Evolutionary conservation across 805 yeast species (phyloP).

Genomic region (Ogataea nitratoaversa): DNA sequence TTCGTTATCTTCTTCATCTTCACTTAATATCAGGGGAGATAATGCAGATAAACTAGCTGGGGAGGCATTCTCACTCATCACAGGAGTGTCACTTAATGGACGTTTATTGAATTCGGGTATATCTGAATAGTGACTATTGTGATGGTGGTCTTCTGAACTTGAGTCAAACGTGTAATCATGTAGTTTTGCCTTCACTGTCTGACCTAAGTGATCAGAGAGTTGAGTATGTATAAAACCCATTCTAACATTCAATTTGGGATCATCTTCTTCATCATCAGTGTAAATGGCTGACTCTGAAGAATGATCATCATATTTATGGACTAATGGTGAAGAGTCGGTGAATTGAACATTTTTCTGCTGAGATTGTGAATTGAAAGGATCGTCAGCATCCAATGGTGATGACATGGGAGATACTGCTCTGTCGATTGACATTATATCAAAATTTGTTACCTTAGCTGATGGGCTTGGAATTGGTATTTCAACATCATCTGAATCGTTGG

Average conservation of each 20-base stretch:
- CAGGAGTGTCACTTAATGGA: constrained; percentile 74
- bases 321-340: constrained; percentile 12
- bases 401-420: constrained; percentile 18
- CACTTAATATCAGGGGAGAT: constrained; percentile 25
- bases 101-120: constrained; percentile 63
- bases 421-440: neutral
- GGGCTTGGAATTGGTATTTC: neutral
- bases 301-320: constrained; percentile 11
- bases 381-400: constrained; percentile 1
- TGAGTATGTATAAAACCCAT: too few species aligned
- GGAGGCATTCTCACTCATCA: constrained; percentile 51
- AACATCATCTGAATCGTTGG: too few species aligned
- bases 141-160: neutral
- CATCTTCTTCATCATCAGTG: constrained; percentile 21
- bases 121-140: neutral
- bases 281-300: constrained; percentile 22
- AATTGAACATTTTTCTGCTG: constrained; percentile 18
- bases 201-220: neutral
- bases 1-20: constrained; percentile 26
- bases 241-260: too few species aligned
- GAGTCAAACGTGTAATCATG: constrained; percentile 8
- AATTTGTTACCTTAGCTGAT: neutral
- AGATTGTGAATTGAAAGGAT: neutral
- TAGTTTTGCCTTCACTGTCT: constrained; percentile 2
- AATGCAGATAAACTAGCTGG: constrained; percentile 34